Conservation (phyloP, 2,329 filamentous ascomycete species). For the Canariomyces notabilis region DNA sequence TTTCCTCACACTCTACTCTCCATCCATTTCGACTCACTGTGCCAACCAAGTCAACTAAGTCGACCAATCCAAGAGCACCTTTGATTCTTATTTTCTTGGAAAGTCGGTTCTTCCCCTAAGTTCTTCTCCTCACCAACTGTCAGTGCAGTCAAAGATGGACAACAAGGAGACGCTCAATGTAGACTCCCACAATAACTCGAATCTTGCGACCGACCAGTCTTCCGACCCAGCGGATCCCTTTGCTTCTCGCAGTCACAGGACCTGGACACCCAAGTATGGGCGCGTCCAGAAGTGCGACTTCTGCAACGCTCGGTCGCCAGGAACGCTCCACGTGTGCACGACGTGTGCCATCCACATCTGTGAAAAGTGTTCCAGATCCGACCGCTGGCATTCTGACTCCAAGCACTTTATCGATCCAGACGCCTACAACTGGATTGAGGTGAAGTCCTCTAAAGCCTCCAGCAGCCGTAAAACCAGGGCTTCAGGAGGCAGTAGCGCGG, state of each 20-base stretch:
- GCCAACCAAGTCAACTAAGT: not conserved
- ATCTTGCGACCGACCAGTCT: not conserved
- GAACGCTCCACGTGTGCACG: constrained; percentile 14
- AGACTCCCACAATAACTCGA: not conserved
- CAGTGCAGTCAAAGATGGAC: not conserved
- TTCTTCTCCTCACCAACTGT: not conserved
- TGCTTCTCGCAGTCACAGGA: constrained; percentile 8
- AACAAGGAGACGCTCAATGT: not conserved
- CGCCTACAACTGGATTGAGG: constrained; percentile 14
- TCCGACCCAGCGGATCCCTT: constrained; percentile 1
- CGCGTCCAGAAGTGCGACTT: constrained; percentile 23
- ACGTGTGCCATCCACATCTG: constrained; percentile 17
- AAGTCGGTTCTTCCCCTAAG: not conserved
- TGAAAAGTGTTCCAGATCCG: constrained; percentile 11
- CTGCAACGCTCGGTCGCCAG: constrained; percentile 18
- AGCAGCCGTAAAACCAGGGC: too few relatives aligned
- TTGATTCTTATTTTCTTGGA: not conserved
- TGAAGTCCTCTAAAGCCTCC: too few relatives aligned
- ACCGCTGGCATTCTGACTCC: constrained; percentile 6
- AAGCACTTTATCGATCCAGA: constrained; percentile 18
- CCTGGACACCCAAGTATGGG: constrained; percentile 14
- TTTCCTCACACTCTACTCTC: not conserved
- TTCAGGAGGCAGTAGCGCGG: too few relatives aligned
- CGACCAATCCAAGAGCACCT: too few relatives aligned
- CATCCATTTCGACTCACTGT: not conserved